These are phyloP conservation scores for Hyphopichia khmerensis DNA, from an alignment of 1,139 yeast genomes.

Conservation along the genomic window DNA sequence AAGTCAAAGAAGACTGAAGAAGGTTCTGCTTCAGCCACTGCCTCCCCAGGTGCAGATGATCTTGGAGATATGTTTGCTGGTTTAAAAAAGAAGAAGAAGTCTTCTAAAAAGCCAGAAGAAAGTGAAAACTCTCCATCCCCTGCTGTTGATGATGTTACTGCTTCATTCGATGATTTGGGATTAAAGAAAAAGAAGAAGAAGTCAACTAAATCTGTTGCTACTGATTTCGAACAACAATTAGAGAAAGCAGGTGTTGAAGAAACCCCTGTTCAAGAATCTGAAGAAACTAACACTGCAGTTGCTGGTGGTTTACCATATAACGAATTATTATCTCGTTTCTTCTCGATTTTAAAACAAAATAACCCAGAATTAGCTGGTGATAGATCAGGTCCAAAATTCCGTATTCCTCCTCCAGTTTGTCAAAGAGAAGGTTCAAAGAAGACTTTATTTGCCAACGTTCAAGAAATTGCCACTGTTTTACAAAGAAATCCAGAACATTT, in stretches of 20 bases:
- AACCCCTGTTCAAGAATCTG: conserved; percentile 23
- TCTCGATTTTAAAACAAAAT: conserved; percentile 79
- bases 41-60: conserved; percentile 31
- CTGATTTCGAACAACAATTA: conserved; percentile 86
- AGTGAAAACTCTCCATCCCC: conserved; percentile 33
- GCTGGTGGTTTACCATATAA: conserved; percentile 72
- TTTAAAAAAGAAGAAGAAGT: conserved; percentile 53
- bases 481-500: conserved; percentile 97
- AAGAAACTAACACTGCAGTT: conserved; percentile 28
- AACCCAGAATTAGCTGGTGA: conserved; percentile 99
- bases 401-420: conserved; percentile 97
- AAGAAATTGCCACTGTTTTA: conserved; percentile 89
- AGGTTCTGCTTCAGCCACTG: conserved; percentile 32
- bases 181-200: conserved; percentile 84
- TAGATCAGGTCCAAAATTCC: conserved; percentile 86
- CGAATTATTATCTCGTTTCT: conserved; percentile 78
- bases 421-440: conserved; percentile 97
- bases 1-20: conserved; percentile 53
- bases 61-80: conserved; percentile 56
- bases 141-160: conserved; percentile 51
- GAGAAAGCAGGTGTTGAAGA: conserved; percentile 86
- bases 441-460: conserved; percentile 93
- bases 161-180: conserved; percentile 70
- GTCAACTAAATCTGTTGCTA: conserved; percentile 56
- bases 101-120: conserved; percentile 38